Percentiles rank a stretch among this genome's conserved stretches.
These are phyloP conservation scores for Jamesozyma gamospora DNA, from an alignment of 805 yeast genomes.

Conservation along the genomic window DNA sequence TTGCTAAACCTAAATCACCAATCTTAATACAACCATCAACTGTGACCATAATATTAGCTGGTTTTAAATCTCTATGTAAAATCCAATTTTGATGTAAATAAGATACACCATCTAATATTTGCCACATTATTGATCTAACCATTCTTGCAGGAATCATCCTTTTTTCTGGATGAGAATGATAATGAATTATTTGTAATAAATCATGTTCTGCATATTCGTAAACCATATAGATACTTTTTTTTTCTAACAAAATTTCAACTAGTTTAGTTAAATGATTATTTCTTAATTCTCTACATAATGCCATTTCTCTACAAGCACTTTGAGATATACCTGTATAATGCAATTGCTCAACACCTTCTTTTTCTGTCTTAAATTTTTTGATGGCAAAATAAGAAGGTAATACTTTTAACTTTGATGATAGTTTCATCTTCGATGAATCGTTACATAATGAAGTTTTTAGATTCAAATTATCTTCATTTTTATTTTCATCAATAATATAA, in stretches of 20 bases:
- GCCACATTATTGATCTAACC: slow-evolving; percentile 82
- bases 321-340: slow-evolving; percentile 95
- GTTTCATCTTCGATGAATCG: background rate
- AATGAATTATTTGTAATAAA: slow-evolving; percentile 84
- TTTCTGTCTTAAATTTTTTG: slow-evolving; percentile 90
- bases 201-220: slow-evolving; percentile 97
- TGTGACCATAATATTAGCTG: slow-evolving; percentile 96
- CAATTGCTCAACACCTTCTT: slow-evolving; percentile 71
- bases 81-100: slow-evolving; percentile 95
- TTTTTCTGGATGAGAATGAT: slow-evolving; percentile 82
- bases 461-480: background rate
- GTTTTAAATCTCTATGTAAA: slow-evolving; percentile 88
- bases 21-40: slow-evolving; percentile 84
- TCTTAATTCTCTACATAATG: slow-evolving; percentile 76
- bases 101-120: slow-evolving; percentile 81
- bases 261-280: slow-evolving; percentile 73
- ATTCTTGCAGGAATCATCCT: slow-evolving; percentile 69
- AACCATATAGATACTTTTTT: slow-evolving; percentile 85
- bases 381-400: slow-evolving; percentile 55
- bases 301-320: slow-evolving; percentile 93
- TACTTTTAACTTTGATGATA: slow-evolving; percentile 5
- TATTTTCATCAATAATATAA: background rate
- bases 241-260: slow-evolving; percentile 76
- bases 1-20: slow-evolving; percentile 88
- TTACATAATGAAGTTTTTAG: background rate